A percentile compares a stretch with the other conserved stretches of the same genome.
Conservation (phyloP, 2,329 filamentous ascomycete genomes). For the Aspergillus pseudoterreus region DNA sequence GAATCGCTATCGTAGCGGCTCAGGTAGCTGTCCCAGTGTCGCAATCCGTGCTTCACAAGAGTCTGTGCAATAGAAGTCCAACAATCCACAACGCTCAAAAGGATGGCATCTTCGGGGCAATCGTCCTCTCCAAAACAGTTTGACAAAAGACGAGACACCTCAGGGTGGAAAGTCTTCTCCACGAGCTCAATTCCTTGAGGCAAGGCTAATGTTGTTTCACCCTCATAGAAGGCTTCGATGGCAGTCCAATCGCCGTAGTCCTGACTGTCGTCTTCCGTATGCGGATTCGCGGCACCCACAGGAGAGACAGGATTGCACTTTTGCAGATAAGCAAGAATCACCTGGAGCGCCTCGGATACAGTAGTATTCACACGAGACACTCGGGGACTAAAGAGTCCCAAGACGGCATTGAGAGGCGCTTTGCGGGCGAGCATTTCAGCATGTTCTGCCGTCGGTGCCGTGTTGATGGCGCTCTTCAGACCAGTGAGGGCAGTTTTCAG, state of each 20-base stretch:
- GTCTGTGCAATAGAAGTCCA: conserved; percentile 52
- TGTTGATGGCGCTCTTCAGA: conserved; percentile 47
- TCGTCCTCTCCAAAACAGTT: conserved; percentile 60
- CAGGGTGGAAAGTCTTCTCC: conserved; percentile 44
- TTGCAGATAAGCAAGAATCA: conserved; percentile 42
- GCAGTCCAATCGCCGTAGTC: conserved; percentile 60
- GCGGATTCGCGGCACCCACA: conserved; percentile 14
- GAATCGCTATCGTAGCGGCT: conserved; percentile 51
- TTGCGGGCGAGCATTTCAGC: conserved; percentile 43
- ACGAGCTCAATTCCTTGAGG: conserved; percentile 29
- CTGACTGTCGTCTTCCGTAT: conserved; percentile 57
- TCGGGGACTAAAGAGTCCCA: conserved; percentile 52
- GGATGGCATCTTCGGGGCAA: conserved; percentile 51
- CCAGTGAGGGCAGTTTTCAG: conserved; percentile 51
- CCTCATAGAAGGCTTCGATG: conserved; percentile 45
- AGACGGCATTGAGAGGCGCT: conserved; percentile 43
- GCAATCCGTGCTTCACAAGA: conserved; percentile 44
- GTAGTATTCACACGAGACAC: conserved; percentile 42
- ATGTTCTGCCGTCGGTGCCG: conserved; percentile 37
- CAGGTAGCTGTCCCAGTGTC: conserved; percentile 56
- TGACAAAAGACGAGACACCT: conserved; percentile 54
- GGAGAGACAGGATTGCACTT: conserved; percentile 25
- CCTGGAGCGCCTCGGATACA: conserved; percentile 48
- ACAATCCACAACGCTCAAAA: conserved; percentile 50
- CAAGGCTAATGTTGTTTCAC: conserved; percentile 19